Conservation (phyloP, 176 grass and related monocot species). For the Poa annua region DNA sequence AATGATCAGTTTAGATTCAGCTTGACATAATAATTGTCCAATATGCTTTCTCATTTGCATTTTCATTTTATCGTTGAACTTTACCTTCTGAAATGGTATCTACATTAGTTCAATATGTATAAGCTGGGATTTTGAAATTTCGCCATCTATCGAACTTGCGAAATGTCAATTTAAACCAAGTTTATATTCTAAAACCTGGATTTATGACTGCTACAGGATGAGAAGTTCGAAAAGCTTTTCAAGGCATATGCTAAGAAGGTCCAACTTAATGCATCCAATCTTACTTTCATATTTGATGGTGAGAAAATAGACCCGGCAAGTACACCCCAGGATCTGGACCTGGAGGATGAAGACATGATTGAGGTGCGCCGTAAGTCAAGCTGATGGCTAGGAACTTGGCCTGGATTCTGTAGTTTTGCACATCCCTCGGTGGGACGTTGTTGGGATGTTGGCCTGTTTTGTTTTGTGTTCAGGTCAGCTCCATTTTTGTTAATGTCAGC, state of each 20-base stretch:
- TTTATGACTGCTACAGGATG: constrained; percentile 63
- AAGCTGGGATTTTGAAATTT: constrained; percentile 19
- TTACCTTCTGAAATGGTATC: not conserved
- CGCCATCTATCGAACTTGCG: not conserved
- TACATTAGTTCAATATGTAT: not conserved
- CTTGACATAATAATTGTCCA: not conserved
- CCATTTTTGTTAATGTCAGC: not conserved
- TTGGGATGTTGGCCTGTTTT: constrained; percentile 7
- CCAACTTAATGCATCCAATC: constrained; percentile 47
- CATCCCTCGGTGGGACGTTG: not conserved
- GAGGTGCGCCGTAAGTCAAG: constrained; percentile 65
- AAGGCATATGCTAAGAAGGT: constrained; percentile 75
- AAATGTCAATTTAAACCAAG: constrained; percentile 3
- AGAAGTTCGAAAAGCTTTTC: constrained; percentile 75
- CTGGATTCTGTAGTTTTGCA: not conserved
- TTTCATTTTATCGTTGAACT: constrained; percentile 20
- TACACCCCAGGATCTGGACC: constrained; percentile 69
- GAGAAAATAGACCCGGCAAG: constrained; percentile 54
- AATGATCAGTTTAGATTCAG: not conserved
- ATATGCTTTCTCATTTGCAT: constrained; percentile 23
- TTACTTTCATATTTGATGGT: constrained; percentile 81
- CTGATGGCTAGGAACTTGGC: constrained; percentile 28
- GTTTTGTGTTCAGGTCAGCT: not conserved
- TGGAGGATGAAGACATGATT: constrained; percentile 85
- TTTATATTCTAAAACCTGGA: not conserved